These are phyloP conservation scores for Candida sithepensis DNA, from an alignment of 805 yeast genomes.

Conservation along the genomic window DNA sequence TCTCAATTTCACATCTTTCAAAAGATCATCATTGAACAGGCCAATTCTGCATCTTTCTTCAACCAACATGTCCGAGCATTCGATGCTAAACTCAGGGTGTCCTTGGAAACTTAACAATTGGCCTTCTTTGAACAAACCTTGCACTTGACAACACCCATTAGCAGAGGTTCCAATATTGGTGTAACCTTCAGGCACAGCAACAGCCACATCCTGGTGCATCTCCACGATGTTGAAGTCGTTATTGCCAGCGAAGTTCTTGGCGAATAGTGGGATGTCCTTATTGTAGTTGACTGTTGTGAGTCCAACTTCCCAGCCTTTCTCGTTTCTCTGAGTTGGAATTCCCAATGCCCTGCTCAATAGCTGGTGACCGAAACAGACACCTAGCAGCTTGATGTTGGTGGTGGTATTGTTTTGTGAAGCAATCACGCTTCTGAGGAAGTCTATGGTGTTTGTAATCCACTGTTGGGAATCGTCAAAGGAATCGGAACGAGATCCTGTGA, in stretches of 20 bases:
- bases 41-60: constrained; percentile 6
- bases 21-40: constrained; percentile 4
- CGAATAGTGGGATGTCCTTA: constrained; percentile 25
- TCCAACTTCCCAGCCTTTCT: constrained; percentile 74
- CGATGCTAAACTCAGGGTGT: constrained; percentile 74
- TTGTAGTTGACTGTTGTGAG: constrained; percentile 46
- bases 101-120: constrained; percentile 75
- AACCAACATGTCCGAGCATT: constrained; percentile 18
- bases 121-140: constrained; percentile 58
- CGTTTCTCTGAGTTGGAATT: constrained; percentile 52
- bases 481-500: constrained; percentile 53
- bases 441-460: constrained; percentile 41
- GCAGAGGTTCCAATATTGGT: constrained; percentile 48
- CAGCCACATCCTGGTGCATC: constrained; percentile 52
- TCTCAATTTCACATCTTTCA: constrained; percentile 3
- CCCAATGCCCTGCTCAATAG: constrained; percentile 66
- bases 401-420: constrained; percentile 5
- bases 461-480: constrained; percentile 35
- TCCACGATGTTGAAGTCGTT: constrained; percentile 41
- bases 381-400: constrained; percentile 47
- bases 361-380: constrained; percentile 90
- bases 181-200: constrained; percentile 32
- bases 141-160: constrained; percentile 47
- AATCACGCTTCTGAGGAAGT: constrained; percentile 28
- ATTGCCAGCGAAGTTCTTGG: constrained; percentile 9